phyloP scores from a whole-genome alignment of 2,329 filamentous ascomycete species.

The Alternaria incomplexa region DNA sequence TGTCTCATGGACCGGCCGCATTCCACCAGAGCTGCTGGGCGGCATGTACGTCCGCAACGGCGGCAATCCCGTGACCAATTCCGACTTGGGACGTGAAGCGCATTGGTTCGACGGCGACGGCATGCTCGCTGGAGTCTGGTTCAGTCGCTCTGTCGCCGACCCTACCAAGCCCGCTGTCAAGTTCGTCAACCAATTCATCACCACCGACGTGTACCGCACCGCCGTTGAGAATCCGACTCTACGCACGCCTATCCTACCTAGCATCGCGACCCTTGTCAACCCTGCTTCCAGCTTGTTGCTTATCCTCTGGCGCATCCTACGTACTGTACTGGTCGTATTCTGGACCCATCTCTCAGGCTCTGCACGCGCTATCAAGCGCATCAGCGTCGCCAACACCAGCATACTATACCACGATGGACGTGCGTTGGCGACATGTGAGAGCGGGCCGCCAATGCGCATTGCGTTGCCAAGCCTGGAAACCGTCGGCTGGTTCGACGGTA shows the following conservation, averaged over 20 bases:
- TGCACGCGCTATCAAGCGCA: constrained; percentile 65
- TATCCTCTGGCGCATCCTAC: constrained; percentile 60
- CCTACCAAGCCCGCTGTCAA: constrained; percentile 59
- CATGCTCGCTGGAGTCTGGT: constrained; percentile 73
- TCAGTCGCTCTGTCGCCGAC: constrained; percentile 52
- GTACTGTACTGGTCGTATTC: constrained; percentile 64
- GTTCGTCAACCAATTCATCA: constrained; percentile 72
- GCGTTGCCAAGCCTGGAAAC: constrained; percentile 69
- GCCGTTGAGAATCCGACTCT: constrained; percentile 57
- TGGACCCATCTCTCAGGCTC: constrained; percentile 65
- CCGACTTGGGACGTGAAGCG: constrained; percentile 65
- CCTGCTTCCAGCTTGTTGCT: constrained; percentile 60
- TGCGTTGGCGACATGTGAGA: constrained; percentile 73
- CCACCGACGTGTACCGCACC: constrained; percentile 70
- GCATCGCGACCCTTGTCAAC: constrained; percentile 70
- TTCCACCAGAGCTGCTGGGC: constrained; percentile 69
- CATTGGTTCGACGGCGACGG: constrained; percentile 81
- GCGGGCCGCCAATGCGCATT: constrained; percentile 71
- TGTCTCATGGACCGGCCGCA: constrained; percentile 63
- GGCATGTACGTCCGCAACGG: constrained; percentile 77
- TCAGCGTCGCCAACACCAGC: constrained; percentile 73
- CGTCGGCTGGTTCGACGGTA: constrained; percentile 73
- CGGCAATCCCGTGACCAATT: constrained; percentile 69
- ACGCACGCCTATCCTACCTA: constrained; percentile 66
- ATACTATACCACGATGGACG: constrained; percentile 72